Base-by-base conservation (phyloP, 1,284 basidiomycete genomes). In the Rhodofomes roseus region DNA sequence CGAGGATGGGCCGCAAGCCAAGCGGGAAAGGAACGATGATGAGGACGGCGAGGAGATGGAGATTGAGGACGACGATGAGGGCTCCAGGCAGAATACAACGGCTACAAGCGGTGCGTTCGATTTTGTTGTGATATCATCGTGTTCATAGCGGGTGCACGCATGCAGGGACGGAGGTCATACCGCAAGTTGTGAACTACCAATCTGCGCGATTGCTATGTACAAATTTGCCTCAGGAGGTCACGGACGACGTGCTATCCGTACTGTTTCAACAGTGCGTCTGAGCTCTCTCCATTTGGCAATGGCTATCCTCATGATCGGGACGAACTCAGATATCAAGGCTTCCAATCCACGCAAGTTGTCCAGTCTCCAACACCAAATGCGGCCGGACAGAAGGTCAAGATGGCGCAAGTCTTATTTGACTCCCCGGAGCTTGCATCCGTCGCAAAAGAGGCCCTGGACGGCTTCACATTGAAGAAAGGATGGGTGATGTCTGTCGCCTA, bases 41-140 rank as follows among this genome's bases (percentile, higher is more conserved):
- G 85, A 83, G 54, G 85, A 86, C 39, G 89, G 86, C 62, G 90
- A 90, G 68, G 93, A 92, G 71, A 92, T 92, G 86, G 90, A 93
- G 72, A 90, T 94, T 68, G 89, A 92, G 61, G 87, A 92, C 51
- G 87, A 92, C 54, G 89, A 91, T 37, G 89, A 90, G 27, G 66
- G 62, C 34, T 55, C 64, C 37, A 71, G 65, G 57, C 63, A 65
- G 54, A 54, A 54, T 40, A 56, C 57, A 36, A 61, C 66, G 31
- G 57, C 61, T 56, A 65, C 63, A 41, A 63, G 61, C 62, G 61
- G 60, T 63, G 29, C 34, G 60, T 56, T 12, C 20, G 9, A 20
- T 22, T 40, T 8, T n/a, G 12, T 12, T 53, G 57, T 60, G 18
- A 64, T 61, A 66, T 67, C 61, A 65, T 67, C 44, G 37, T 22